phyloP scores from a whole-genome alignment of 2,329 filamentous ascomycete genomes.

The Amesomyces nigricolor region DNA sequence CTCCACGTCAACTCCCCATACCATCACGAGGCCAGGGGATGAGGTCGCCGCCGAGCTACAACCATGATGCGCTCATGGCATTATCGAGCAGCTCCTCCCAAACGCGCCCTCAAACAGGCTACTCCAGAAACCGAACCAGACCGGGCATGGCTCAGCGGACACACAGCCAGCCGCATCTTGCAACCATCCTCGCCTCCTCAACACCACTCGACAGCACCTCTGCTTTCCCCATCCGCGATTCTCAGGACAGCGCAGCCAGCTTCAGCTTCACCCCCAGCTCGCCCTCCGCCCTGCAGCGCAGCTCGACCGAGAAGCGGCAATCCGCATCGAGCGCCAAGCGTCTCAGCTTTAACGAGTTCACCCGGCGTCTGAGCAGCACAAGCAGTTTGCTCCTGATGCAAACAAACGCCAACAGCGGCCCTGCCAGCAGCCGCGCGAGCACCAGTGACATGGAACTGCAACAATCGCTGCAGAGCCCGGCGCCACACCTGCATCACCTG shows the following conservation, averaged over 20 bases:
- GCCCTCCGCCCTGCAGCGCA: conserved; percentile 23
- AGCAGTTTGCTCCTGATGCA: conserved; percentile 55
- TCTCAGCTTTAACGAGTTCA: conserved; percentile 57
- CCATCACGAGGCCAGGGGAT: conserved; percentile 32
- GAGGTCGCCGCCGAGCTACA: conserved; percentile 31
- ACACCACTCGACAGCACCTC: conserved; percentile 3
- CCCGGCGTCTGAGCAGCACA: conserved; percentile 55
- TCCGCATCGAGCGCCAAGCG: conserved; percentile 52
- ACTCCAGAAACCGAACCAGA: conserved; percentile 39
- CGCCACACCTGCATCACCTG: conserved; percentile 30
- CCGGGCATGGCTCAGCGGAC: conserved; percentile 41
- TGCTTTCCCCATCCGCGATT: conserved; percentile 11
- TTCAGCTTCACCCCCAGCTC: conserved; percentile 18
- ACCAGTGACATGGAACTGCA: conserved; percentile 38
- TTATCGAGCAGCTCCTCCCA: conserved; percentile 32
- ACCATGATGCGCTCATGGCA: conserved; percentile 31
- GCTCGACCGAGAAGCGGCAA: conserved; percentile 41
- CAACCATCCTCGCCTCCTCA: conserved; percentile 21
- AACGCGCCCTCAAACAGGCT: conserved; percentile 49
- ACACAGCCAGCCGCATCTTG: conserved; percentile 46
- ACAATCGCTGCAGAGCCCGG: conserved; percentile 29
- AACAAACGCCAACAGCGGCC: conserved; percentile 44
- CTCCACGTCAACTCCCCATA: conserved; percentile 16
- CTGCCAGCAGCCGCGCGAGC: conserved; percentile 44
- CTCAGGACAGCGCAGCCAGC: conserved; percentile 30